These are phyloP conservation scores for Furcasterigmium furcatum DNA, from an alignment of 2,329 filamentous ascomycete genomes.

Conservation along the genomic window DNA sequence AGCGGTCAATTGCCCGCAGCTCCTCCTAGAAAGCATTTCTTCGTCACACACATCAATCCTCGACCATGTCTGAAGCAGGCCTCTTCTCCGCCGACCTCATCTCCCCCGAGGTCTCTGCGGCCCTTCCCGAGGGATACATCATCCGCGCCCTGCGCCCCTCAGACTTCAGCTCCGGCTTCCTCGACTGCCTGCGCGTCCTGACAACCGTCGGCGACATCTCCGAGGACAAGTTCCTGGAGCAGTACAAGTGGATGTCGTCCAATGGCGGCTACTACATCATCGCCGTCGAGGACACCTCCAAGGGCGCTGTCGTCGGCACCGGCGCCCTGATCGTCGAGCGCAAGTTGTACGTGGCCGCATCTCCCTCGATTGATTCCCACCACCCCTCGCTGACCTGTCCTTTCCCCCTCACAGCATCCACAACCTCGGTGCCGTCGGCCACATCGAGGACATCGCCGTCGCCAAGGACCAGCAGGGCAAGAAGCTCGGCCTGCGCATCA, in stretches of 20 bases:
- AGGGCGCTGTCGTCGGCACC: conserved; percentile 74
- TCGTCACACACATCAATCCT: not conserved
- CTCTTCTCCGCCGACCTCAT: conserved; percentile 80
- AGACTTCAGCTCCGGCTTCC: conserved; percentile 80
- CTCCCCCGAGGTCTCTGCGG: conserved; percentile 67
- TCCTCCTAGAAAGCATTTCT: no score
- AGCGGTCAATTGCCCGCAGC: no score
- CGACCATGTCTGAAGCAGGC: conserved; percentile 38
- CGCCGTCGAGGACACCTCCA: conserved; percentile 71
- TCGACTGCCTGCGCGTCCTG: conserved; percentile 86
- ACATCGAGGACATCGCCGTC: conserved; percentile 97
- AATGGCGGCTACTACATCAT: conserved; percentile 82
- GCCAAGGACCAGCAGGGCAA: conserved; percentile 95
- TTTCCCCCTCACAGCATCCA: conserved; percentile 58
- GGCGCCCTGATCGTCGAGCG: conserved; percentile 88
- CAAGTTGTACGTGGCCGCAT: conserved; percentile 88
- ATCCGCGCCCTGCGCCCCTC: conserved; percentile 74
- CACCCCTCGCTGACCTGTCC: conserved; percentile 14
- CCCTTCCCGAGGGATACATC: conserved; percentile 76
- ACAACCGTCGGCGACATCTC: conserved; percentile 89
- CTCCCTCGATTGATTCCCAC: no score
- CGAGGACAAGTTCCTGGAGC: conserved; percentile 69
- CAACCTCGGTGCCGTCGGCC: conserved; percentile 77
- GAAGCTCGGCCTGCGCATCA: conserved; percentile 88
- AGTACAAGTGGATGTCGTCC: conserved; percentile 77